Evolutionary conservation across 2,329 filamentous ascomycete genomes (phyloP).

Genomic region (Botryotinia calthae): DNA sequence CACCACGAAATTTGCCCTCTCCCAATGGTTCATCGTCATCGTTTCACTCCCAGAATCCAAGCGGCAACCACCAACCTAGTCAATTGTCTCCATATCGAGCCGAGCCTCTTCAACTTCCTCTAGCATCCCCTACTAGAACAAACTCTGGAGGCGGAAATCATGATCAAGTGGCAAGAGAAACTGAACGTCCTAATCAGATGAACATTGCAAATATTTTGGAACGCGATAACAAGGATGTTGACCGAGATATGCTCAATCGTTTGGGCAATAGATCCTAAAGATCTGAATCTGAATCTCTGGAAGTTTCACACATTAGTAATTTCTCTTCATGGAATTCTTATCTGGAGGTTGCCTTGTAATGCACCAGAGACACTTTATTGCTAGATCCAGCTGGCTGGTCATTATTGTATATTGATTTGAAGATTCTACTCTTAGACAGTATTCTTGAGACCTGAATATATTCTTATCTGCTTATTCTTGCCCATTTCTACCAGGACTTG

Average conservation of each 20-base stretch:
- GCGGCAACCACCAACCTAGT: conserved; percentile 29
- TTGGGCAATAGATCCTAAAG: conserved; percentile 24
- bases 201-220: conserved; percentile 39
- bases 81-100: conserved; percentile 23
- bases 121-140: conserved; percentile 36
- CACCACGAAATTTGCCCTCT: conserved; percentile 28
- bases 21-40: conserved; percentile 38
- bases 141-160: conserved; percentile 33
- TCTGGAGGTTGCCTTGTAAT: background rate
- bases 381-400: background rate
- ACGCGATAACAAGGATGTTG: conserved; percentile 35
- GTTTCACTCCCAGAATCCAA: conserved; percentile 26
- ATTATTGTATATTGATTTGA: conserved; percentile 3
- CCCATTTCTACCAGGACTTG: background rate
- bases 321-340: background rate
- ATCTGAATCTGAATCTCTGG: background rate
- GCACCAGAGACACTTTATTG: background rate
- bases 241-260: conserved; percentile 37
- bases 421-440: background rate
- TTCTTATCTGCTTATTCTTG: no score
- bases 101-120: conserved; percentile 32
- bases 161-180: background rate
- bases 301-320: background rate
- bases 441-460: background rate
- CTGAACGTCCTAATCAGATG: conserved; percentile 36